Base-by-base conservation (phyloP, 2,329 filamentous ascomycete genomes). In the Colletotrichum neosansevieriae region DNA sequence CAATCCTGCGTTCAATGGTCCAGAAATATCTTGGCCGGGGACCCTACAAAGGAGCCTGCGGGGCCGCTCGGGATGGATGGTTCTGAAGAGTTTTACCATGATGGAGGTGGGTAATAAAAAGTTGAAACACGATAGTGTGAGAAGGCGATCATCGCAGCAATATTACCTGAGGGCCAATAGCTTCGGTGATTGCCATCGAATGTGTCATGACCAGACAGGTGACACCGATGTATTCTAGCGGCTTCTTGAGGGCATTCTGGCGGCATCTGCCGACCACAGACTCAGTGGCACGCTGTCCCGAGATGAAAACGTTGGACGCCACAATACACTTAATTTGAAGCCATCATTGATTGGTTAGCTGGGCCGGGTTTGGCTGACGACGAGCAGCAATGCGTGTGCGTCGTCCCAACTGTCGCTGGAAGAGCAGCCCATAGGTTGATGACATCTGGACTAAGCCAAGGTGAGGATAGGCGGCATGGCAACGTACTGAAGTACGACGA, bases 61-160 rank as follows among this genome's bases (percentile, higher is more conserved):
- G 49, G 61, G 66, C 65, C 21, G 34, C 49, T 59, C 40, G 9
- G 56, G 42, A 42, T 59, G 53, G 21, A 49, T 65, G 53, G n/a
- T 29, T 38, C 13, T 56, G 32, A 56, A 67, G 64, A 58, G 61
- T 56, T 68, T 65, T 54, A 45, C 47, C 49, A 44, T 54, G 47
- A 54, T 59, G 56, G 54, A 58, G 45, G 66, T 56, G 54, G 65
- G 45, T 42, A 54, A 36, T 34, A 19, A 19, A 19, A 40, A 29
- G 45, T 68, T 68, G 65, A 68, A 68, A 68, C 66, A 50, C 53
- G 45, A 36, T 42, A 32, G 49, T 54, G 61, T 59, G 47, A 51
- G 53, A 49, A 59, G 54, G n/a, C 13, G 34, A 49, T 56, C 54
- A 40, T 36, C 54, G 47, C 29, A 50, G 34, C 29, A 36, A 56